phyloP scores from a whole-genome alignment of 768 basidiomycete species.

The Daedaleopsis sinensis region DNA sequence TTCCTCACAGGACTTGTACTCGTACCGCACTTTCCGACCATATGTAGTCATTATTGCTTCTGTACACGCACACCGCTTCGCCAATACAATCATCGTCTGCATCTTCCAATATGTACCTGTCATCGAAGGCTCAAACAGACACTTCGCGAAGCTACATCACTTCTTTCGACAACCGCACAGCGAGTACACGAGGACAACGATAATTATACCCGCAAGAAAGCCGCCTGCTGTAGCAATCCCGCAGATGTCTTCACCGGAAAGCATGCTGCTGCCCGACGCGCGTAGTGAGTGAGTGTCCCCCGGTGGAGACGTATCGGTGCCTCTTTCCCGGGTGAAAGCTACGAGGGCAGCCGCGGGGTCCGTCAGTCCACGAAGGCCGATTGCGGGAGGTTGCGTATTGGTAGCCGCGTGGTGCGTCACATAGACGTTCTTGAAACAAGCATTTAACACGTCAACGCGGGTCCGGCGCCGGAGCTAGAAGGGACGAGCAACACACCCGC shows the following conservation, averaged over 20 bases:
- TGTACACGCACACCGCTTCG: slow-evolving; percentile 7
- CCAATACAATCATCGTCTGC: background rate
- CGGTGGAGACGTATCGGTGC: slow-evolving; percentile 40
- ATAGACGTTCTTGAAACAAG: slow-evolving; percentile 51
- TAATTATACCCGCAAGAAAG: slow-evolving; percentile 38
- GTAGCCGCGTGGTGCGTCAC: slow-evolving; percentile 49
- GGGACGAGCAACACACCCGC: slow-evolving; percentile 39
- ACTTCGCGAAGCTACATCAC: background rate
- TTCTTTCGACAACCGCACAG: slow-evolving; percentile 2
- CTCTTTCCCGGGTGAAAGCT: slow-evolving; percentile 46
- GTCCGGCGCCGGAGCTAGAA: slow-evolving; percentile 5
- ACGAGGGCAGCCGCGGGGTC: slow-evolving; percentile 38
- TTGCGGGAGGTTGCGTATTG: slow-evolving; percentile 39
- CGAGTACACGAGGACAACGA: slow-evolving; percentile 23
- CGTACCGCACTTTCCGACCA: background rate
- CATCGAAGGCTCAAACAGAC: background rate
- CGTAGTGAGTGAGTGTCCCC: slow-evolving; percentile 21
- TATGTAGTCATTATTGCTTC: slow-evolving; percentile 5
- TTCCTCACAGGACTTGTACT: background rate
- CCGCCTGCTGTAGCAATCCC: slow-evolving; percentile 37
- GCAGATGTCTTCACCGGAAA: slow-evolving; percentile 27
- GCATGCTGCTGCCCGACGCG: slow-evolving; percentile 11
- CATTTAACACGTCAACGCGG: slow-evolving; percentile 15
- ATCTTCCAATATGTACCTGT: background rate
- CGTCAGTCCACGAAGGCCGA: slow-evolving; percentile 51